Conservation (phyloP, 2,329 filamentous ascomycete species). For the Colletotrichum tropicale region DNA sequence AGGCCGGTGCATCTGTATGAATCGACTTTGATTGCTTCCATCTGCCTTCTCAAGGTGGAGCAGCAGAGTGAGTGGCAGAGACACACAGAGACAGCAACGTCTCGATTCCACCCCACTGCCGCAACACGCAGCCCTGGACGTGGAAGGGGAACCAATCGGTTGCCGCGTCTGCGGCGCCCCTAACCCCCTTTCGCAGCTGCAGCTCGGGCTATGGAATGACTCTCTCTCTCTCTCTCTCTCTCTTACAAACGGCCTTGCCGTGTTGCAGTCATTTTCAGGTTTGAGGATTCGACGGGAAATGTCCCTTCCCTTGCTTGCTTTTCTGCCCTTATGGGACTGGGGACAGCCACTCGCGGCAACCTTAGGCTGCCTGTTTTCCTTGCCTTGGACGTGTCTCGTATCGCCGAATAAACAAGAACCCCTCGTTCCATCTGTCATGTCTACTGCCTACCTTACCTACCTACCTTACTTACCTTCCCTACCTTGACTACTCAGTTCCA, state of each 20-base stretch:
- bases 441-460: background rate
- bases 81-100: background rate
- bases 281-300: background rate
- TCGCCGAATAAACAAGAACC: background rate
- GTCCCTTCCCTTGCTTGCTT: background rate
- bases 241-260: background rate
- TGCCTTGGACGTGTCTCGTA: background rate
- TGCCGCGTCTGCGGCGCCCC: background rate
- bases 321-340: background rate
- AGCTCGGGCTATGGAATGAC: conserved; percentile 7
- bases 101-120: background rate
- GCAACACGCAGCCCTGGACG: background rate
- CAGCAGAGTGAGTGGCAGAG: background rate
- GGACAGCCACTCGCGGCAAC: background rate
- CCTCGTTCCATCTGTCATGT: background rate
- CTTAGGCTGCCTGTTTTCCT: background rate
- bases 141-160: conserved; percentile 6
- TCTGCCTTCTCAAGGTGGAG: background rate
- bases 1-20: background rate
- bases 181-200: background rate
- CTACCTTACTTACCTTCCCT: background rate
- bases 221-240: background rate
- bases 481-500: background rate
- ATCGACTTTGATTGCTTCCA: background rate
- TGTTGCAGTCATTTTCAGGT: background rate